A percentile compares a stretch with the other conserved stretches of the same genome.
Evolutionary conservation across 768 basidiomycete genomes (phyloP).

Genomic region (Lactifluus hygrophoroides): DNA sequence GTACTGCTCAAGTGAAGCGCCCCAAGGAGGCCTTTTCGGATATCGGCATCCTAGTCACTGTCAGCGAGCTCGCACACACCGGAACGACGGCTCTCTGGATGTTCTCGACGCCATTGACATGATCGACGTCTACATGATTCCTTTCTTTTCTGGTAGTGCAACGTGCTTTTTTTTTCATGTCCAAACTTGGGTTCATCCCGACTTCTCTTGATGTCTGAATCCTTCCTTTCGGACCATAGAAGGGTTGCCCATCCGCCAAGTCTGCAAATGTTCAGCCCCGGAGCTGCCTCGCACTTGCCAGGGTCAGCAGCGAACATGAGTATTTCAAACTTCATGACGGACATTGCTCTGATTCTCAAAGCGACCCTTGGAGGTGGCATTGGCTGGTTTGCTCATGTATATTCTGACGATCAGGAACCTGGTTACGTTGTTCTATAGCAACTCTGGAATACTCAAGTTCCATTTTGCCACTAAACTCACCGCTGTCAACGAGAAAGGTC

Average conservation of each 20-base stretch:
- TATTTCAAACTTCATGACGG: conserved; percentile 58
- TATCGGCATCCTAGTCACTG: conserved; percentile 53
- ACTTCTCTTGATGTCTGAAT: too few species aligned
- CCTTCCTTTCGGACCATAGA: conserved; percentile 43
- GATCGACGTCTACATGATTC: conserved; percentile 60
- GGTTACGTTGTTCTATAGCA: conserved; percentile 64
- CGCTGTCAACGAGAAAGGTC: conserved; percentile 44
- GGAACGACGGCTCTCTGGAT: conserved; percentile 45
- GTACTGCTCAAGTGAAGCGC: conserved; percentile 41
- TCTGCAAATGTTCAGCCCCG: conserved; percentile 56
- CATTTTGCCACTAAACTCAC: conserved; percentile 51
- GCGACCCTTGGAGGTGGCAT: conserved; percentile 49
- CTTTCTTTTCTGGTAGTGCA: conserved; percentile 51
- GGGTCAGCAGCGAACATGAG: conserved; percentile 32
- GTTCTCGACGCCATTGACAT: conserved; percentile 52
- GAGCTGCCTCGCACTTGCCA: conserved; percentile 49
- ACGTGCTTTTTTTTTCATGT: conserved; percentile 26
- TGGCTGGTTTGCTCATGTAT: conserved; percentile 80
- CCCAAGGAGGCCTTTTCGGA: conserved; percentile 41
- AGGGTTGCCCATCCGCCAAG: conserved; percentile 65
- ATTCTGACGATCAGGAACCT: conserved; percentile 54
- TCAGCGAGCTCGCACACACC: conserved; percentile 31
- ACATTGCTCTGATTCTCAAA: conserved; percentile 58
- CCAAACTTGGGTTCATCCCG: background rate
- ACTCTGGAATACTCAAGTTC: conserved; percentile 46